Percentiles rank a stretch among this genome's conserved stretches.
These are phyloP conservation scores for Fusarium sp. DNA, from an alignment of 2,329 filamentous ascomycete genomes.

Conservation along the genomic window DNA sequence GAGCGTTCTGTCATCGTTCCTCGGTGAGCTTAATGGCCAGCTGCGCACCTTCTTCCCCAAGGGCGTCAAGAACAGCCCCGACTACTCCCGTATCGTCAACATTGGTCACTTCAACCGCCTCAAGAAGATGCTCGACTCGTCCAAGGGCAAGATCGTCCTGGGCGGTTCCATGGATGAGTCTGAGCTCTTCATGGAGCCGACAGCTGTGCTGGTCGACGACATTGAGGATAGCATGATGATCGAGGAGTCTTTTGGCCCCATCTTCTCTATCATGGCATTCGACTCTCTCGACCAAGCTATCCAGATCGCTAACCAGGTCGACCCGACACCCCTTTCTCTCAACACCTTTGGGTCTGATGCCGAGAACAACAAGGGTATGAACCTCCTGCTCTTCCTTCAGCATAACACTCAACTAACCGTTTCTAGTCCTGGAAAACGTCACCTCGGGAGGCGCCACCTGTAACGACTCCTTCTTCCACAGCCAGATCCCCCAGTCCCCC, in stretches of 20 bases:
- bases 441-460: constrained; percentile 64
- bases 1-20: constrained; percentile 76
- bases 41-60: constrained; percentile 85
- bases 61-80: constrained; percentile 80
- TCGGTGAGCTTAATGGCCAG: constrained; percentile 78
- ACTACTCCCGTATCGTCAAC: constrained; percentile 86
- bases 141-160: constrained; percentile 84
- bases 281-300: constrained; percentile 88
- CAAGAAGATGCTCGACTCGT: constrained; percentile 90
- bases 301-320: constrained; percentile 80
- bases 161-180: constrained; percentile 86
- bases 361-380: constrained; percentile 79
- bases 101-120: constrained; percentile 81
- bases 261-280: constrained; percentile 85
- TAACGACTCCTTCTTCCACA: constrained; percentile 62
- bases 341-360: constrained; percentile 86
- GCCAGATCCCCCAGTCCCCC: constrained; percentile 55
- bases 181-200: constrained; percentile 89
- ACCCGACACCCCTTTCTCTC: constrained; percentile 85
- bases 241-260: constrained; percentile 93
- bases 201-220: constrained; percentile 85
- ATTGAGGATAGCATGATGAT: constrained; percentile 78
- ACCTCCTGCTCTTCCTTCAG: background rate
- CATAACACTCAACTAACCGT: constrained; percentile 36
- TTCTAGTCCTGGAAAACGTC: constrained; percentile 53